phyloP scores from a whole-genome alignment of 345 rosid genomes.

The Ricinus communis region DNA sequence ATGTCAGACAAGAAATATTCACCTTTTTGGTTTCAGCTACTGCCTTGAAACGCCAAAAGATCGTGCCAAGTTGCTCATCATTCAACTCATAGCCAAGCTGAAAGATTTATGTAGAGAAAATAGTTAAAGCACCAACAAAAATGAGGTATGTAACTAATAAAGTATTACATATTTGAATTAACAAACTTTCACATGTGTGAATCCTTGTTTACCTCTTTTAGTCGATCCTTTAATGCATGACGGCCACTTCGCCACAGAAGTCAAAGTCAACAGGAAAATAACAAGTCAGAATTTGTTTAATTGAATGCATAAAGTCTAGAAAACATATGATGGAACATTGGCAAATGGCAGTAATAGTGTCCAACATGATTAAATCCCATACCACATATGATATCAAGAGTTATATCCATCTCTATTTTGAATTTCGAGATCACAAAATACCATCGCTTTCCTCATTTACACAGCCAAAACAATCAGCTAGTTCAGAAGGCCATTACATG shows the following conservation, averaged over 20 bases:
- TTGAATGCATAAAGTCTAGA: background rate
- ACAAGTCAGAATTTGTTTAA: background rate
- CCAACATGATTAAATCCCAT: background rate
- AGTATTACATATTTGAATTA: too few relatives aligned
- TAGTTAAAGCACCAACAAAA: slow-evolving; percentile 8
- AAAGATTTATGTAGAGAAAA: slow-evolving; percentile 21
- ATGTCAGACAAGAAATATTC: background rate
- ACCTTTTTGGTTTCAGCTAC: slow-evolving; percentile 96
- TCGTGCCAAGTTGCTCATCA: slow-evolving; percentile 62
- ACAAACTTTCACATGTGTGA: background rate
- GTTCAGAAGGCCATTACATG: background rate
- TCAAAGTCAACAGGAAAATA: background rate
- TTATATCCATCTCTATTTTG: too few relatives aligned
- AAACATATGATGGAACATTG: background rate
- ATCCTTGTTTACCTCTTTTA: slow-evolving; percentile 58
- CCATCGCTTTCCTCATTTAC: background rate
- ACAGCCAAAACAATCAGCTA: background rate
- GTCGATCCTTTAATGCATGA: slow-evolving; percentile 77
- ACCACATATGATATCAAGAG: background rate
- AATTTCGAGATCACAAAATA: too few relatives aligned
- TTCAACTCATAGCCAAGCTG: slow-evolving; percentile 89
- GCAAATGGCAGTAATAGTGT: background rate
- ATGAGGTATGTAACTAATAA: slow-evolving; percentile 2
- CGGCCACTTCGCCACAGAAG: slow-evolving; percentile 59
- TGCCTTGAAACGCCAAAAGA: slow-evolving; percentile 89